These are phyloP conservation scores for Gossypium gossypioides DNA, from an alignment of 441 rosid species.

Conservation along the genomic window DNA sequence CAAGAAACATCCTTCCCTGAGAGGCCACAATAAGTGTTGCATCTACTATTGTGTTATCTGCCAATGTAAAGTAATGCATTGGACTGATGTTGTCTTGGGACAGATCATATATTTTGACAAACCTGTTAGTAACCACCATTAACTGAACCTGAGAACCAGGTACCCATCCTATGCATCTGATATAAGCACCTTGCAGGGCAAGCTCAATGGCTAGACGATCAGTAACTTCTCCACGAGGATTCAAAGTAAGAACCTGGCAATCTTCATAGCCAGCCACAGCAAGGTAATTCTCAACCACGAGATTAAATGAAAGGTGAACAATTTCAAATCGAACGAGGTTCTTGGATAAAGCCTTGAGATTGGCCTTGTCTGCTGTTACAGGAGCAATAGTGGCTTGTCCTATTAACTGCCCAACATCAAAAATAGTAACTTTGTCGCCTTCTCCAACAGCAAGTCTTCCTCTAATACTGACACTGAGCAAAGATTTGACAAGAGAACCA, in stretches of 20 bases:
- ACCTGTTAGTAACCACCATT: constrained; percentile 87
- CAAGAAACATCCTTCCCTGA: constrained; percentile 74
- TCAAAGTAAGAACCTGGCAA: constrained; percentile 90
- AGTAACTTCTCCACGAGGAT: constrained; percentile 96
- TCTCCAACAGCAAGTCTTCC: constrained; percentile 99
- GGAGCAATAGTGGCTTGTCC: constrained; percentile 94
- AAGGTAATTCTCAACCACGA: constrained; percentile 85
- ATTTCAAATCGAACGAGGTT: constrained; percentile 97
- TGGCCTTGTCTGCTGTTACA: constrained; percentile 93
- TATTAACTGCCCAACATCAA: constrained; percentile 91
- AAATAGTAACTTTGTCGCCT: constrained; percentile 99
- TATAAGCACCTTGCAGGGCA: constrained; percentile 93
- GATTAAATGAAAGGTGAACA: constrained; percentile 83
- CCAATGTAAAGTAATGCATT: constrained; percentile 77
- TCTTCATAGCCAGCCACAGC: constrained; percentile 99
- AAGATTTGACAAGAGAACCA: constrained; percentile 93
- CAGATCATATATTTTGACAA: constrained; percentile 94
- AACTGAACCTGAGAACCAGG: constrained; percentile 97
- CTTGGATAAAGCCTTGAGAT: constrained; percentile 94
- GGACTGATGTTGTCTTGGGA: constrained; percentile 99
- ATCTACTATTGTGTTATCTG: constrained; percentile 83
- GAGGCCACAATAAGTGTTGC: constrained; percentile 77
- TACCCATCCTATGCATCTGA: constrained; percentile 91
- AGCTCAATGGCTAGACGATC: constrained; percentile 99
- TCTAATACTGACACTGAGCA: constrained; percentile 90